These are phyloP conservation scores for Paxillus involutus DNA, from an alignment of 768 basidiomycete species.

Conservation along the genomic window DNA sequence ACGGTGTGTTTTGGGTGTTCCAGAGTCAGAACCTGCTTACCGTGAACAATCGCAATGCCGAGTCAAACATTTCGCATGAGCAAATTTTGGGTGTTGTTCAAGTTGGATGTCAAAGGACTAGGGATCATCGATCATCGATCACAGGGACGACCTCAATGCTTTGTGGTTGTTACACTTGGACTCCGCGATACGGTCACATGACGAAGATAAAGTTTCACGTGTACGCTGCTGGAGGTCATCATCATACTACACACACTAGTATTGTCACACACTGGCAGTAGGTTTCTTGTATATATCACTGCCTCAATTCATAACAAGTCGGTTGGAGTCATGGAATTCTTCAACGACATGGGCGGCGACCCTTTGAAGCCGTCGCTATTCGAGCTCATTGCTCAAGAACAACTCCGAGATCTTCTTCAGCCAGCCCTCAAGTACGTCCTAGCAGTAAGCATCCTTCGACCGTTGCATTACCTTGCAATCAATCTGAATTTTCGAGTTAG, in stretches of 20 bases:
- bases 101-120: too few relatives aligned
- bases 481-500: conserved; percentile 39
- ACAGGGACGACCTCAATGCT: too few relatives aligned
- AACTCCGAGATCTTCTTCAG: conserved; percentile 87
- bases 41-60: too few relatives aligned
- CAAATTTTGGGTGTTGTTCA: too few relatives aligned
- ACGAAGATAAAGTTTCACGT: conserved; percentile 30
- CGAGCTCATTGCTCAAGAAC: conserved; percentile 92
- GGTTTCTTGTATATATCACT: too few relatives aligned
- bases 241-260: too few relatives aligned
- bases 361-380: conserved; percentile 81
- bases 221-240: neutral
- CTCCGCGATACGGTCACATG: conserved; percentile 18
- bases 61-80: too few relatives aligned
- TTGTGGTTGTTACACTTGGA: too few relatives aligned
- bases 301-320: neutral
- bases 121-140: too few relatives aligned
- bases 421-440: conserved; percentile 94
- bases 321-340: conserved; percentile 70
- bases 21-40: too few relatives aligned
- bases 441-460: conserved; percentile 54
- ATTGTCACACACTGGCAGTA: too few relatives aligned
- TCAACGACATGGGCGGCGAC: conserved; percentile 72
- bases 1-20: too few relatives aligned
- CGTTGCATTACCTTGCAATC: neutral